These are phyloP conservation scores for Alternaria sp. DNA, from an alignment of 2,329 filamentous ascomycete species.

Conservation along the genomic window DNA sequence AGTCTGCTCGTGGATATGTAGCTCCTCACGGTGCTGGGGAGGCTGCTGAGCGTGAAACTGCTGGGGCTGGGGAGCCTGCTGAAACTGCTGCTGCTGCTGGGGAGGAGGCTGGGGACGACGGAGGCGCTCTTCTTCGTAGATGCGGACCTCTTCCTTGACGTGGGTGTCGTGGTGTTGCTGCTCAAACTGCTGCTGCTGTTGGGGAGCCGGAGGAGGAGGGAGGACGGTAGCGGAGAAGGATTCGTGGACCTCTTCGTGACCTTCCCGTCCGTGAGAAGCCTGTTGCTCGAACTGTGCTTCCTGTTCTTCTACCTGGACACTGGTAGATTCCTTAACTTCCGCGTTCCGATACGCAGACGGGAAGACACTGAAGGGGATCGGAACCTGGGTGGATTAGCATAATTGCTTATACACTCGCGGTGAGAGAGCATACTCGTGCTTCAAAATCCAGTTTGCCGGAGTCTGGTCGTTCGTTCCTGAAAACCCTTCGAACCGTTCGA, in stretches of 20 bases:
- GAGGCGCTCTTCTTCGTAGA: conserved; percentile 78
- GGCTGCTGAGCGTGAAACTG: conserved; percentile 6
- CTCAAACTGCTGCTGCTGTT: neutral
- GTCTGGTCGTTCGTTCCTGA: conserved; percentile 76
- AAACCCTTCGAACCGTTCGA: conserved; percentile 63
- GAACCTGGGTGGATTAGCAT: conserved; percentile 49
- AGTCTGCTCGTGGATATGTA: conserved; percentile 13
- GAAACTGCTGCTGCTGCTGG: conserved; percentile 4
- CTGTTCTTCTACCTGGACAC: conserved; percentile 88
- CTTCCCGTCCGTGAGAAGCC: conserved; percentile 92
- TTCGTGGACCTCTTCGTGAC: conserved; percentile 79
- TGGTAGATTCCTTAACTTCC: conserved; percentile 62
- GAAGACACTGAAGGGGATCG: conserved; percentile 99
- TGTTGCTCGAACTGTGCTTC: conserved; percentile 77
- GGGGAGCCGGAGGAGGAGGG: conserved; percentile 10
- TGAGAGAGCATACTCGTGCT: conserved; percentile 74
- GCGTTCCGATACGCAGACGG: conserved; percentile 90
- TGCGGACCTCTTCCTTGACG: conserved; percentile 85
- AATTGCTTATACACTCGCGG: neutral
- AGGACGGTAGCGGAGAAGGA: conserved; percentile 58
- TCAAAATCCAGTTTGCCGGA: conserved; percentile 99
- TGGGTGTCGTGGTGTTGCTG: conserved; percentile 59
- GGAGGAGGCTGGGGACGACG: conserved; percentile 67
- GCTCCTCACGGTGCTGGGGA: conserved; percentile 32
- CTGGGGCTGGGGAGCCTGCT: conserved; percentile 1